phyloP scores from a whole-genome alignment of 1,139 yeast genomes.

The Suhomyces choctaworum region DNA sequence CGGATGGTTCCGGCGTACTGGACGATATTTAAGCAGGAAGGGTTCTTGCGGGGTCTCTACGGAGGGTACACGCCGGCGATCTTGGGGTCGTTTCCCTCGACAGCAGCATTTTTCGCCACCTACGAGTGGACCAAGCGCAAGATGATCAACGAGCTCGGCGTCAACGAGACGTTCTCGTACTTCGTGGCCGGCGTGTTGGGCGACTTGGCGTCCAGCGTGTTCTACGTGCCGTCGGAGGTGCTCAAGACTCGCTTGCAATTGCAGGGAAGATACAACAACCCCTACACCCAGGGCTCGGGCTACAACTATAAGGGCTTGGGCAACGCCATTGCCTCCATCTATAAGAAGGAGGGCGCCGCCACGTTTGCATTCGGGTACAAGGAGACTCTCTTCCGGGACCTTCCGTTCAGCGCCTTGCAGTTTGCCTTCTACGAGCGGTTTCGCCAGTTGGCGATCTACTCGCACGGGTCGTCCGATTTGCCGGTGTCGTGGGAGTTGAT shows the following conservation, averaged over 20 bases:
- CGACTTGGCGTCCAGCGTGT: slow-evolving; percentile 85
- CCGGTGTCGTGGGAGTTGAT: slow-evolving; percentile 64
- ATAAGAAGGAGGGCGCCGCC: slow-evolving; percentile 65
- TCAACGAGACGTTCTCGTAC: slow-evolving; percentile 80
- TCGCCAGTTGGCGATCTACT: slow-evolving; percentile 58
- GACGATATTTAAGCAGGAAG: slow-evolving; percentile 79
- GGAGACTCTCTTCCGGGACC: slow-evolving; percentile 86
- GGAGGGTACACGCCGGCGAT: slow-evolving; percentile 93
- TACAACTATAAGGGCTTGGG: slow-evolving; percentile 76
- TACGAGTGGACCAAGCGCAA: slow-evolving; percentile 79
- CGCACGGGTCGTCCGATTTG: slow-evolving; percentile 42
- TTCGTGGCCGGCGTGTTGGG: slow-evolving; percentile 87
- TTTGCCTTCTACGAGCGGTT: slow-evolving; percentile 93
- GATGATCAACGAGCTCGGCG: slow-evolving; percentile 60
- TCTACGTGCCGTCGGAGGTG: slow-evolving; percentile 98
- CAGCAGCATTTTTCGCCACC: slow-evolving; percentile 88
- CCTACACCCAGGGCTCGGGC: slow-evolving; percentile 69
- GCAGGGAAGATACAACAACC: slow-evolving; percentile 85
- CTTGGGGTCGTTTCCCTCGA: slow-evolving; percentile 88
- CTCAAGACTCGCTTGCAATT: slow-evolving; percentile 87
- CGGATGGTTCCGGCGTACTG: slow-evolving; percentile 68
- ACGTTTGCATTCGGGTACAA: slow-evolving; percentile 89
- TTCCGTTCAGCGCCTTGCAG: slow-evolving; percentile 94
- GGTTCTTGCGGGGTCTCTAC: slow-evolving; percentile 78
- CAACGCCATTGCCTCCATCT: slow-evolving; percentile 68